Base-by-base conservation (phyloP, 345 rosid species). In the Xanthoceras sorbifolium region DNA sequence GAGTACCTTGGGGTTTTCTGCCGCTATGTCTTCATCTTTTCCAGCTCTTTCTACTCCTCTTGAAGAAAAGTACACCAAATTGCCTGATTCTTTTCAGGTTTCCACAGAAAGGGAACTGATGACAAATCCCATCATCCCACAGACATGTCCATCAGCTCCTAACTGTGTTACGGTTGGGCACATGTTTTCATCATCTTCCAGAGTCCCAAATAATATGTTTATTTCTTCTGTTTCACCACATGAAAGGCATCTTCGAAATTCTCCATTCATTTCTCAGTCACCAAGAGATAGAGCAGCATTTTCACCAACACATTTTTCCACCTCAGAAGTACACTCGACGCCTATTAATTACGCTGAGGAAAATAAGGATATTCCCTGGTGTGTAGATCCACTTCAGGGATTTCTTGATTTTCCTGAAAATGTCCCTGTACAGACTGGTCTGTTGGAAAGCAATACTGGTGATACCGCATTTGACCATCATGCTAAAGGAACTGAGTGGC, bases 281-380 rank as follows among this genome's bases (percentile, higher is more conserved):
- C 71, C 81, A 67, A 80, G 66, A 73, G 84, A 71, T 68, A 73
- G 79, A 80, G 81, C 73, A 25, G 61, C 79, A 73, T 55, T 83
- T 67, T 73, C 76, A 3, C 79, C 83, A 36, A 22, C 28, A 18
- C 71, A 28, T 72, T 81, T 83, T 86, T 75, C 82, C 54, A 71
- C 28, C 50, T 55, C 84, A 46, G 92, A 78, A 61, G 80, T 77
- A 64, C 88, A 79, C 32, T 69, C 87, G 28, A 60, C 84, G 38
- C 77, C 34, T 65, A 68, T 75, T 55, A 78, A 77, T 79, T 77
- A 62, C 36, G 77, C 83, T 60, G 85, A 82, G 55, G 89, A 87
- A 79, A 84, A 73, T 69, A 86, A 79, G 80, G 88, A 81, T 78
- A 72, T 75, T 44, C 64, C 86, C 5, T 95, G 98, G 93, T 73